These are phyloP conservation scores for Dendrobium huoshanense DNA, from an alignment of 106 monocot genomes.

Conservation along the genomic window DNA sequence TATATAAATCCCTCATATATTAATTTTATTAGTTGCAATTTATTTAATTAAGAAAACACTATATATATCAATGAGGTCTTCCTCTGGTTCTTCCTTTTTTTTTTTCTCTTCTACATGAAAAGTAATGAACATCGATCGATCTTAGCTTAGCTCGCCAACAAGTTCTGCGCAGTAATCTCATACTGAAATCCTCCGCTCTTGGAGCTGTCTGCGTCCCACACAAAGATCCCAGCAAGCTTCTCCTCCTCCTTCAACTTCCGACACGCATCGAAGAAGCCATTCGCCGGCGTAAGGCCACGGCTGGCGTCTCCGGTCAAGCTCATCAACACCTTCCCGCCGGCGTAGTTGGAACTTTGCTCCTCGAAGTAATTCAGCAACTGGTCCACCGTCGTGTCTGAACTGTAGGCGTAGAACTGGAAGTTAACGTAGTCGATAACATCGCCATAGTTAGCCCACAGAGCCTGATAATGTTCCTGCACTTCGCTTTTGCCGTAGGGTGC, in stretches of 20 bases:
- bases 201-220: conserved; percentile 19
- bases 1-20: no score
- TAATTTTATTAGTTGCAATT: no score
- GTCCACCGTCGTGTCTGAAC: conserved; percentile 3
- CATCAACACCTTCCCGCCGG: conserved; percentile 16
- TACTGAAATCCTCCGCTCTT: conserved; percentile 8
- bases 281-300: conserved; percentile 16
- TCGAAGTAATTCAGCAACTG: conserved; percentile 21
- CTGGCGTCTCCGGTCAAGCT: background rate
- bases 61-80: no score
- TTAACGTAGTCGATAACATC: conserved; percentile 23
- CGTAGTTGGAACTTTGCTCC: conserved; percentile 14
- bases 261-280: conserved; percentile 23
- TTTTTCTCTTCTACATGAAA: no score
- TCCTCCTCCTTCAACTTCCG: conserved; percentile 11
- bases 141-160: conserved; percentile 3
- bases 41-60: no score
- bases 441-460: conserved; percentile 19
- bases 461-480: conserved; percentile 16
- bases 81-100: no score
- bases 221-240: conserved; percentile 19
- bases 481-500: conserved; percentile 12
- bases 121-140: no score
- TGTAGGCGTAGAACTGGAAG: conserved; percentile 33
- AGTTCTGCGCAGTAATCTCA: conserved; percentile 2